Evolutionary conservation across 306 rosid genomes (phyloP).

Genomic region (Corylus avellana): DNA sequence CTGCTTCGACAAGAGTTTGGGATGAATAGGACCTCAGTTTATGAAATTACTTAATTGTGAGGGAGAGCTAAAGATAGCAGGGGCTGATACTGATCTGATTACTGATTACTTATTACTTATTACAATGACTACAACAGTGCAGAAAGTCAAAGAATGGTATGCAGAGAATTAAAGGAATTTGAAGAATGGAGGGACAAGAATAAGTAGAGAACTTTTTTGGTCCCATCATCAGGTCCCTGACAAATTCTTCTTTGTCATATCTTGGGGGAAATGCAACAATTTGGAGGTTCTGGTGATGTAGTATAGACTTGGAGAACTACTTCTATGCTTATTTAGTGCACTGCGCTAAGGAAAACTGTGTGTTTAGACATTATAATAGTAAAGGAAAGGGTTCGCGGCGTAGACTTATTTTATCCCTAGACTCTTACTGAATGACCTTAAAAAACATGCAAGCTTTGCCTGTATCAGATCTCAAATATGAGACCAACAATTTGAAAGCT

Average conservation of each 20-base stretch:
- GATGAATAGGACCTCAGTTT: background rate
- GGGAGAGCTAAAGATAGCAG: background rate
- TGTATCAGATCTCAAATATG: background rate
- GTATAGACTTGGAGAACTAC: background rate
- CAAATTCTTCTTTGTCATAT: constrained; percentile 1
- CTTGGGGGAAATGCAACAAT: background rate
- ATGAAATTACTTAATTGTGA: background rate
- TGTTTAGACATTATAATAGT: background rate
- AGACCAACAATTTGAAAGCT: background rate
- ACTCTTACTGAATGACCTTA: background rate
- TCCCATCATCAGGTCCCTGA: background rate
- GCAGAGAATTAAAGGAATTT: background rate
- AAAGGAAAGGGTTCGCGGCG: background rate
- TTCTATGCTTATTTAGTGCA: background rate
- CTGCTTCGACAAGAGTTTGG: background rate
- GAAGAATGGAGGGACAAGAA: background rate
- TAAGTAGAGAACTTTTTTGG: background rate
- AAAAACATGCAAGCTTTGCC: background rate
- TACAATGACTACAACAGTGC: background rate
- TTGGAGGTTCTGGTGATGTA: background rate
- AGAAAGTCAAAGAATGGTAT: background rate
- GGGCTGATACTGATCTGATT: background rate
- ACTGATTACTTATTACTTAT: no score
- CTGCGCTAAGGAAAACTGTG: background rate
- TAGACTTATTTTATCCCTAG: background rate